These are phyloP conservation scores for Colletotrichum aenigma DNA, from an alignment of 2,329 filamentous ascomycete genomes.

Conservation along the genomic window DNA sequence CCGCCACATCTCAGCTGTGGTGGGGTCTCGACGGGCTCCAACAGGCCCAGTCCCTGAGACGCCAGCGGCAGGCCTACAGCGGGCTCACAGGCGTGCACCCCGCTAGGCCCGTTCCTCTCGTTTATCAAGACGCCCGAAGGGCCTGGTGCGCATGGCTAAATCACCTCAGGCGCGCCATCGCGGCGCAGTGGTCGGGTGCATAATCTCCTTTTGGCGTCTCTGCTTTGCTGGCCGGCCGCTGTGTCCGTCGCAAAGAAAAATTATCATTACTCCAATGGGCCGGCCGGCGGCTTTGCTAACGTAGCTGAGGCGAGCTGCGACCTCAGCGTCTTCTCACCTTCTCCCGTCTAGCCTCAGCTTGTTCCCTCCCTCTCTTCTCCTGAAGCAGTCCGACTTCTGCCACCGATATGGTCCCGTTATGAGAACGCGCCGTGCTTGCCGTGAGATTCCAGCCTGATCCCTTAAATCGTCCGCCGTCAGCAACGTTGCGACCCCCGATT, in stretches of 20 bases:
- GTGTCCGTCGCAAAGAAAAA: not conserved
- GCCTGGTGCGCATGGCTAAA: not conserved
- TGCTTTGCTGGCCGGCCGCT: not conserved
- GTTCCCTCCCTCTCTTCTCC: not conserved
- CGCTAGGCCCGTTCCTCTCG: conserved; percentile 9
- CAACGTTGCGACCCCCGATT: not conserved
- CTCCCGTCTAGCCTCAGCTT: not conserved
- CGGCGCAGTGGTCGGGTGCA: conserved; percentile 1
- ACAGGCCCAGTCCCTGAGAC: not conserved
- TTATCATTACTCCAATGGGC: not conserved
- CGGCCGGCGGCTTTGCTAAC: not conserved
- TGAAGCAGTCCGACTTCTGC: not conserved
- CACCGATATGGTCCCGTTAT: not conserved
- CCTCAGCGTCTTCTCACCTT: not conserved
- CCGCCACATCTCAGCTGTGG: not conserved
- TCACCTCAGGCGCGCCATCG: conserved; percentile 5
- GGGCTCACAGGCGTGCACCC: not conserved
- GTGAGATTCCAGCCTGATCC: not conserved
- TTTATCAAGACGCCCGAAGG: not conserved
- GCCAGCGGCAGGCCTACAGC: not conserved
- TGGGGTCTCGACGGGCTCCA: not conserved
- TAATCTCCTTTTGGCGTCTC: not conserved
- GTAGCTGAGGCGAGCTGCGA: not conserved
- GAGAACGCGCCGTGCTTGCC: not conserved
- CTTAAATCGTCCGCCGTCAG: not conserved